These are phyloP conservation scores for Ceratocystiopsis minuta DNA, from an alignment of 2,329 filamentous ascomycete genomes.

Conservation along the genomic window DNA sequence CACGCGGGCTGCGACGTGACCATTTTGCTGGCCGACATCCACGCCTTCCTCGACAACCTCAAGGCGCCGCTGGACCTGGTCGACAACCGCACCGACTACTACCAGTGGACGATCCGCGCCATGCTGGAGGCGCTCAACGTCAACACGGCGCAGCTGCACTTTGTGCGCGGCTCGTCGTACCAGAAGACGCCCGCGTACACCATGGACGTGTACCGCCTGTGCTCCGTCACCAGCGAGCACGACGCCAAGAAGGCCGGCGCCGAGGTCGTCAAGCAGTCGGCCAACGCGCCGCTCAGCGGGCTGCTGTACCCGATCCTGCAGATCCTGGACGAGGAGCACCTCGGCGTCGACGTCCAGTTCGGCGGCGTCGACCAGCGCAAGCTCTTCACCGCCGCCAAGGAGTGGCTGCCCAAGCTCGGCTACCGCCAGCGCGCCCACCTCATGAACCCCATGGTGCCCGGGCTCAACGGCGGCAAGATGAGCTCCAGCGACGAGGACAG, in stretches of 20 bases:
- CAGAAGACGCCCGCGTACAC: slow-evolving; percentile 56
- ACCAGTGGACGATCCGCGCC: slow-evolving; percentile 55
- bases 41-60: slow-evolving; percentile 63
- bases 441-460: slow-evolving; percentile 62
- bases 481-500: slow-evolving; percentile 56
- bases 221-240: slow-evolving; percentile 52
- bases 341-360: slow-evolving; percentile 77
- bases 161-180: slow-evolving; percentile 73
- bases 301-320: slow-evolving; percentile 78
- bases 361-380: slow-evolving; percentile 74
- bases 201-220: slow-evolving; percentile 75
- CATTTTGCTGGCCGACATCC: slow-evolving; percentile 56
- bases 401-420: slow-evolving; percentile 69
- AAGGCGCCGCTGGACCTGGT: slow-evolving; percentile 84
- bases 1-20: slow-evolving; percentile 68
- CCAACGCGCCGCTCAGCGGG: slow-evolving; percentile 55
- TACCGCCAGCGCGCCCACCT: slow-evolving; percentile 54
- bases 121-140: slow-evolving; percentile 65
- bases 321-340: slow-evolving; percentile 75
- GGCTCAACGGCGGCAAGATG: slow-evolving; percentile 76
- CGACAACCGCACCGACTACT: slow-evolving; percentile 66
- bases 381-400: slow-evolving; percentile 70
- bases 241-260: slow-evolving; percentile 81
- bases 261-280: slow-evolving; percentile 85
- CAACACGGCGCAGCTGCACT: slow-evolving; percentile 58